phyloP scores from a whole-genome alignment of 768 basidiomycete genomes.

The Chalciporus chontae region DNA sequence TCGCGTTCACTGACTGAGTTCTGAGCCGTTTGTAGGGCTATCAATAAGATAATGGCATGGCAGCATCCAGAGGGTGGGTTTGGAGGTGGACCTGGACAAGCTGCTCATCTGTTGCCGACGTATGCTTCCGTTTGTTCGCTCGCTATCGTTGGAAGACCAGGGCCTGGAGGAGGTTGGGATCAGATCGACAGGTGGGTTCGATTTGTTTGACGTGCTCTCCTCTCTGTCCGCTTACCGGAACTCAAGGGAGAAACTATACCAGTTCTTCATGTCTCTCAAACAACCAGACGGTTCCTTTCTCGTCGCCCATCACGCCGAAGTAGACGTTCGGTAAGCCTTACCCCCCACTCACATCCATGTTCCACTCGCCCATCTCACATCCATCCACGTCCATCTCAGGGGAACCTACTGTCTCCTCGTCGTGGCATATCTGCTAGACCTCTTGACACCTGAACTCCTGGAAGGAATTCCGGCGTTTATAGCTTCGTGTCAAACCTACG shows the following conservation, averaged over 20 bases:
- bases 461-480: slow-evolving; percentile 74
- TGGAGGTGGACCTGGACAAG: slow-evolving; percentile 86
- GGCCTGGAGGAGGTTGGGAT: slow-evolving; percentile 79
- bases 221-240: neutral
- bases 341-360: neutral
- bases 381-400: slow-evolving; percentile 35
- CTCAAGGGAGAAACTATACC: slow-evolving; percentile 68
- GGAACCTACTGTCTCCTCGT: slow-evolving; percentile 92
- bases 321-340: slow-evolving; percentile 78
- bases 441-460: slow-evolving; percentile 87
- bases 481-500: slow-evolving; percentile 92
- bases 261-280: slow-evolving; percentile 90
- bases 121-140: slow-evolving; percentile 86
- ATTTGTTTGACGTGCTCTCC: too few species aligned
- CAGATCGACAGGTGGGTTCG: slow-evolving; percentile 68
- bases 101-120: slow-evolving; percentile 83
- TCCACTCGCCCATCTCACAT: neutral
- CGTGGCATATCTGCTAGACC: slow-evolving; percentile 75
- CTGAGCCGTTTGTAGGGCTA: slow-evolving; percentile 45
- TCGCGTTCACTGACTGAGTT: neutral
- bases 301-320: slow-evolving; percentile 83
- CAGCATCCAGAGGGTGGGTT: slow-evolving; percentile 91
- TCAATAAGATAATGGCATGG: slow-evolving; percentile 75
- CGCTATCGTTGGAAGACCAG: slow-evolving; percentile 75
- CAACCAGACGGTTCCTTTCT: slow-evolving; percentile 91